Conservation (phyloP, 495 filamentous ascomycete species). For the Acidiella bohemica region DNA sequence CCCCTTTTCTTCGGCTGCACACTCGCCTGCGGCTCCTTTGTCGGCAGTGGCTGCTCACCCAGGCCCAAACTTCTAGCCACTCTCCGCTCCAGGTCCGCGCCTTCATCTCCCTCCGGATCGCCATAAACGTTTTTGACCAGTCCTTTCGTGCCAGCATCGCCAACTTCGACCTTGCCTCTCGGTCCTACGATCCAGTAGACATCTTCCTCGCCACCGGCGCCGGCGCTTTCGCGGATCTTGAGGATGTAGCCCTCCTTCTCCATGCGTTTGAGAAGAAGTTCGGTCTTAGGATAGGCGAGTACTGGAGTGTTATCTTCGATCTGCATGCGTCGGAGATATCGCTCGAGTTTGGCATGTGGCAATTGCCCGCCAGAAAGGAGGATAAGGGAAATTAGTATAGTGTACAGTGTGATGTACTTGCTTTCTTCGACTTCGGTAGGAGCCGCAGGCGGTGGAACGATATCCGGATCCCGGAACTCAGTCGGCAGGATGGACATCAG, state of each 20-base stretch:
- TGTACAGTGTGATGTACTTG: conserved; percentile 68
- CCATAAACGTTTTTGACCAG: conserved; percentile 52
- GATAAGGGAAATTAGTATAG: conserved; percentile 64
- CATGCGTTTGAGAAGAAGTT: conserved; percentile 59
- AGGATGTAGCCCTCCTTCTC: conserved; percentile 71
- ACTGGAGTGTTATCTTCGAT: conserved; percentile 59
- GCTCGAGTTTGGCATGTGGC: conserved; percentile 40
- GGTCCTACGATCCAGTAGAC: conserved; percentile 70
- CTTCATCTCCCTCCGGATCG: conserved; percentile 5
- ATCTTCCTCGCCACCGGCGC: conserved; percentile 38
- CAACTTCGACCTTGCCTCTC: conserved; percentile 77
- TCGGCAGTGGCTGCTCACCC: conserved; percentile 6
- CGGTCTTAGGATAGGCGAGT: conserved; percentile 46
- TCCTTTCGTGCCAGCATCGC: conserved; percentile 52
- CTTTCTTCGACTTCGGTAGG: conserved; percentile 53
- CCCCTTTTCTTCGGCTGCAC: conserved; percentile 14
- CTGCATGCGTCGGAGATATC: conserved; percentile 64
- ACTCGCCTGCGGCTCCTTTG: neutral
- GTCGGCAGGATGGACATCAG: conserved; percentile 56
- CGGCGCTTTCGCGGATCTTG: conserved; percentile 40
- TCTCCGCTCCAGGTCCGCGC: conserved; percentile 26
- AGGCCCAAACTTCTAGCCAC: conserved; percentile 26
- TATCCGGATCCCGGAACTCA: conserved; percentile 42
- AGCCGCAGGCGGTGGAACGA: conserved; percentile 54
- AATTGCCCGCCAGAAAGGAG: conserved; percentile 55